Conservation (phyloP, 1,284 basidiomycete species). For the Malassezia obtusa region DNA sequence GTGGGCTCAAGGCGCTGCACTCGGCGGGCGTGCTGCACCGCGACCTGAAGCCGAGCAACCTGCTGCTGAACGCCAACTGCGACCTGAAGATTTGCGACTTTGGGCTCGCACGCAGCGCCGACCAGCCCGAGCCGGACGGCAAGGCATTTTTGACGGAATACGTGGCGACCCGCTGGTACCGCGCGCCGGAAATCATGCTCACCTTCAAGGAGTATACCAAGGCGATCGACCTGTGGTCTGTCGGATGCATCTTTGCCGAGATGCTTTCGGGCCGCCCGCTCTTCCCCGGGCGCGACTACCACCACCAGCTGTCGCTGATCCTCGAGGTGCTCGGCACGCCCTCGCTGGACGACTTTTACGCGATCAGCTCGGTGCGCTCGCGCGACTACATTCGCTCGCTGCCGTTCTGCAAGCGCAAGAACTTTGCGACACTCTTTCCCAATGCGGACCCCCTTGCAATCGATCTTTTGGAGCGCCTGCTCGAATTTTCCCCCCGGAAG, state of each 20-base stretch:
- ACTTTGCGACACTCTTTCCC: slow-evolving; percentile 65
- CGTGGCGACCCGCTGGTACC: slow-evolving; percentile 47
- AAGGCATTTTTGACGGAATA: slow-evolving; percentile 48
- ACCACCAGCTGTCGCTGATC: slow-evolving; percentile 55
- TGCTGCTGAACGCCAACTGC: slow-evolving; percentile 45
- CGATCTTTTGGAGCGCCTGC: slow-evolving; percentile 75
- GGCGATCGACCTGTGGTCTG: slow-evolving; percentile 61
- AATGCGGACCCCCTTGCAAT: slow-evolving; percentile 57
- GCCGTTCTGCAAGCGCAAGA: slow-evolving; percentile 76
- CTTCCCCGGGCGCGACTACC: slow-evolving; percentile 62
- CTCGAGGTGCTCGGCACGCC: slow-evolving; percentile 57
- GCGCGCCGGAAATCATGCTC: slow-evolving; percentile 47
- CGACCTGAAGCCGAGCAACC: slow-evolving; percentile 43
- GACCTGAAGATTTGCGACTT: slow-evolving; percentile 49
- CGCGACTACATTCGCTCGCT: slow-evolving; percentile 86
- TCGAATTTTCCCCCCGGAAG: slow-evolving; percentile 56
- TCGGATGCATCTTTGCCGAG: slow-evolving; percentile 85
- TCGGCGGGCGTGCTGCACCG: slow-evolving; percentile 45
- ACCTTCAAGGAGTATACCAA: slow-evolving; percentile 49
- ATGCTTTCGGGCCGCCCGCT: slow-evolving; percentile 81
- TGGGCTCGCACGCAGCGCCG: slow-evolving; percentile 43
- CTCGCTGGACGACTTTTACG: slow-evolving; percentile 57
- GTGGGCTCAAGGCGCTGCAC: slow-evolving; percentile 47
- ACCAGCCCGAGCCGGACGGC: slow-evolving; percentile 41
- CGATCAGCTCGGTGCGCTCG: slow-evolving; percentile 66